Evolutionary conservation across 2,329 filamentous ascomycete species (phyloP).

Genomic region (Ampelomyces quisqualis): DNA sequence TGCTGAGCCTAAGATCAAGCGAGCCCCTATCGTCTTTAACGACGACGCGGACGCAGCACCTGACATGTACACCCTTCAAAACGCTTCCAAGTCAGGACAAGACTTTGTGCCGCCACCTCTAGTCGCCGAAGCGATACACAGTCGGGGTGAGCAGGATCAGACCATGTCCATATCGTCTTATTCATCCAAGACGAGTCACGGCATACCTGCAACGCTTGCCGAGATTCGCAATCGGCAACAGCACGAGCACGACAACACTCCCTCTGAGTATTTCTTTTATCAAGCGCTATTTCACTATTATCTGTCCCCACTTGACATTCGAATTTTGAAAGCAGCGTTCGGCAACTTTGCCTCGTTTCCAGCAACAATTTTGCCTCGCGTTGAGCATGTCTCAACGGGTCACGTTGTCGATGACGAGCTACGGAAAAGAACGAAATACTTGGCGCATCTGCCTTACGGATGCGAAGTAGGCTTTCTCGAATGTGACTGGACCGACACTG

Average conservation of each 20-base stretch:
- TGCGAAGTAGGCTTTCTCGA: slow-evolving; percentile 89
- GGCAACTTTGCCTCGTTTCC: slow-evolving; percentile 81
- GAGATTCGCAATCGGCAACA: slow-evolving; percentile 50
- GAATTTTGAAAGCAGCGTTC: slow-evolving; percentile 87
- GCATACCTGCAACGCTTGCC: slow-evolving; percentile 47
- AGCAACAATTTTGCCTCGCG: slow-evolving; percentile 78
- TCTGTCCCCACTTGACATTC: slow-evolving; percentile 84
- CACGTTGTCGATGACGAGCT: slow-evolving; percentile 84
- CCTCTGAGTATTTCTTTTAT: slow-evolving; percentile 78
- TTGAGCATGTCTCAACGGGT: slow-evolving; percentile 86
- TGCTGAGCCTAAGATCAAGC: slow-evolving; percentile 50
- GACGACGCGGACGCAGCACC: slow-evolving; percentile 49
- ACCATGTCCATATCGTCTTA: slow-evolving; percentile 36
- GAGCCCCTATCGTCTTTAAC: slow-evolving; percentile 54
- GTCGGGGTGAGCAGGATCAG: slow-evolving; percentile 14
- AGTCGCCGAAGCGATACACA: slow-evolving; percentile 7
- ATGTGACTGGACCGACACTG: slow-evolving; percentile 92
- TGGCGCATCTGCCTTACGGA: slow-evolving; percentile 83
- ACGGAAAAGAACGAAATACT: slow-evolving; percentile 80
- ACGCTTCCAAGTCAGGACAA: slow-evolving; percentile 49
- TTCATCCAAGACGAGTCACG: slow-evolving; percentile 31
- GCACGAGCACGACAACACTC: slow-evolving; percentile 48
- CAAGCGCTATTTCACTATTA: slow-evolving; percentile 85
- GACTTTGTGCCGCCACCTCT: slow-evolving; percentile 32
- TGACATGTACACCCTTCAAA: slow-evolving; percentile 55